These are phyloP conservation scores for Dichomitus squalens DNA, from an alignment of 1,284 basidiomycete genomes.

Conservation along the genomic window DNA sequence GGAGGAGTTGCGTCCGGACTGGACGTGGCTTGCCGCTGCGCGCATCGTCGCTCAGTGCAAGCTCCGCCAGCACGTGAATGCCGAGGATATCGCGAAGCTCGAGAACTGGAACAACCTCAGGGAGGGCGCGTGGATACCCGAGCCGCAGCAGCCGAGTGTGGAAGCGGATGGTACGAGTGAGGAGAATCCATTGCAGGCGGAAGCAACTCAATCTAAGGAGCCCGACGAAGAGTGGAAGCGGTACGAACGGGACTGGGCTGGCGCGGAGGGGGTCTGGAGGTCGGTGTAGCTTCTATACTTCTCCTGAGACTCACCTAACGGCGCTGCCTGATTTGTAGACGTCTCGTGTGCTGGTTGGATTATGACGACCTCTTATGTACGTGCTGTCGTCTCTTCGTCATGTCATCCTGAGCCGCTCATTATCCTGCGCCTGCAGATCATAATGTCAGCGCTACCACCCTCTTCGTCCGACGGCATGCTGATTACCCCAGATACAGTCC, in stretches of 20 bases:
- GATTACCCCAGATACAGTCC: constrained; percentile 21
- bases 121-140: constrained; percentile 40
- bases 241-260: constrained; percentile 62
- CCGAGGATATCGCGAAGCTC: constrained; percentile 27
- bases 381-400: constrained; percentile 16
- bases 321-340: constrained; percentile 35
- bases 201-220: not conserved
- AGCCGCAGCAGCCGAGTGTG: not conserved
- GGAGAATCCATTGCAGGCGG: not conserved
- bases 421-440: constrained; percentile 32
- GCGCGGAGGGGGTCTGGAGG: constrained; percentile 56
- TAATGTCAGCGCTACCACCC: constrained; percentile 34
- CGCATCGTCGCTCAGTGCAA: constrained; percentile 33
- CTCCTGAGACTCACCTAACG: not conserved
- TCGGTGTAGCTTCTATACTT: constrained; percentile 24
- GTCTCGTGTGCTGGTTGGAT: constrained; percentile 60
- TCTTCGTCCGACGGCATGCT: not conserved
- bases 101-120: constrained; percentile 40
- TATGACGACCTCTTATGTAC: constrained; percentile 54
- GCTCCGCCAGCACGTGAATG: constrained; percentile 23
- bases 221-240: constrained; percentile 18
- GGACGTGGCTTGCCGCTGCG: constrained; percentile 33
- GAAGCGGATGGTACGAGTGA: not conserved
- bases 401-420: not conserved
- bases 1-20: constrained; percentile 28